Percentiles rank a stretch among this genome's conserved stretches.
Evolutionary conservation across 495 filamentous ascomycete species (phyloP).

Genomic region (Rostrohypoxylon terebratum): DNA sequence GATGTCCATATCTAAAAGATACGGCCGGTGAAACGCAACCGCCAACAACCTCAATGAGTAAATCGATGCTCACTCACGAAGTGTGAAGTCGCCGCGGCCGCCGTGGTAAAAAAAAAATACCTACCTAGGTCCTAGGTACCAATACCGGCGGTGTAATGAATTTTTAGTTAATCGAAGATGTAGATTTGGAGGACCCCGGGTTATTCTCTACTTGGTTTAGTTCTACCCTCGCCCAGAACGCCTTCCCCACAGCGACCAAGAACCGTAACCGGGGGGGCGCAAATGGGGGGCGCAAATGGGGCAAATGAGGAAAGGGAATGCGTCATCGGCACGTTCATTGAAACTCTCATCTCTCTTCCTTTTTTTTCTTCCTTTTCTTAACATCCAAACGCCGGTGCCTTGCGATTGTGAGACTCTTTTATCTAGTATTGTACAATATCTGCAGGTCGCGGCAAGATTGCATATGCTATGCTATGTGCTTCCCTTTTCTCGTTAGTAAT

Average conservation of each 20-base stretch:
- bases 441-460: slow-evolving; percentile 15
- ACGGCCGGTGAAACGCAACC: slow-evolving; percentile 7
- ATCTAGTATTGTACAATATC: slow-evolving; percentile 42
- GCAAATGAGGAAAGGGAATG: not conserved
- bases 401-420: slow-evolving; percentile 40
- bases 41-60: not conserved
- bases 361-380: not conserved
- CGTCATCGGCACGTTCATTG: slow-evolving; percentile 28
- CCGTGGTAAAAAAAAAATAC: not conserved
- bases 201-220: slow-evolving; percentile 31
- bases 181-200: slow-evolving; percentile 20
- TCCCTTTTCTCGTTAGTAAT: slow-evolving; percentile 22
- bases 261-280: not conserved
- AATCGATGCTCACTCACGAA: not conserved
- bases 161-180: slow-evolving; percentile 33
- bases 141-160: slow-evolving; percentile 39
- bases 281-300: not conserved
- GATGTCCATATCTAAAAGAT: slow-evolving; percentile 8
- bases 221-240: slow-evolving; percentile 22
- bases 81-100: not conserved
- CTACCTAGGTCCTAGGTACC: not conserved
- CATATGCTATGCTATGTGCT: slow-evolving; percentile 10
- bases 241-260: slow-evolving; percentile 33
- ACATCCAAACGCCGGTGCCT: slow-evolving; percentile 24
- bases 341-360: not conserved